Conservation (phyloP, 1,284 basidiomycete genomes). For the Malassezia globosa region DNA sequence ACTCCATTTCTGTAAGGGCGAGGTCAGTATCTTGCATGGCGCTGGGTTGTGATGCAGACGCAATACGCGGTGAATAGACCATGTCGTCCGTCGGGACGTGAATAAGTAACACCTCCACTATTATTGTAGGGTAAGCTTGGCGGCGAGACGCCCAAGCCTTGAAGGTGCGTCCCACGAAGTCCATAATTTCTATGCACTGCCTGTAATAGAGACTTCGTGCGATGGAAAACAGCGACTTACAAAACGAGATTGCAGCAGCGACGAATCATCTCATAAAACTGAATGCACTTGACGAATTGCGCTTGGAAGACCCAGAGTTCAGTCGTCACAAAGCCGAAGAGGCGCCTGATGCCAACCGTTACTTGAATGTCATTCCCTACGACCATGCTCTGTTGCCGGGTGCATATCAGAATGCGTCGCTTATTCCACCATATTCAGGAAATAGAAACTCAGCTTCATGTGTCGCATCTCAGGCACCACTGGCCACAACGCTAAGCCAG, state of each 20-base stretch:
- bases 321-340: neutral
- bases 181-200: no score
- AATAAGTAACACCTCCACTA: no score
- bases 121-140: no score
- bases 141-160: no score
- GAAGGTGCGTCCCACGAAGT: no score
- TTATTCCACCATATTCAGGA: conserved; percentile 23
- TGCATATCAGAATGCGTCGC: conserved; percentile 32
- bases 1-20: conserved; percentile 47
- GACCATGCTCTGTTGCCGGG: conserved; percentile 30
- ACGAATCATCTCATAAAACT: neutral
- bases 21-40: conserved; percentile 24
- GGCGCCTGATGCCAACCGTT: conserved; percentile 2
- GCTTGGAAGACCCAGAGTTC: neutral
- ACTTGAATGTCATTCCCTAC: conserved; percentile 17
- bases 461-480: conserved; percentile 88
- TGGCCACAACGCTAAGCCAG: conserved; percentile 76
- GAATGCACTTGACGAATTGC: neutral
- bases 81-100: neutral
- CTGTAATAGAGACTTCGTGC: no score
- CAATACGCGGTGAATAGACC: neutral
- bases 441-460: conserved; percentile 52
- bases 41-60: neutral
- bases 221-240: no score
- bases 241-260: neutral